phyloP scores from a whole-genome alignment of 108 stramenopile genomes.

The Halocafeteria seosinensis region DNA sequence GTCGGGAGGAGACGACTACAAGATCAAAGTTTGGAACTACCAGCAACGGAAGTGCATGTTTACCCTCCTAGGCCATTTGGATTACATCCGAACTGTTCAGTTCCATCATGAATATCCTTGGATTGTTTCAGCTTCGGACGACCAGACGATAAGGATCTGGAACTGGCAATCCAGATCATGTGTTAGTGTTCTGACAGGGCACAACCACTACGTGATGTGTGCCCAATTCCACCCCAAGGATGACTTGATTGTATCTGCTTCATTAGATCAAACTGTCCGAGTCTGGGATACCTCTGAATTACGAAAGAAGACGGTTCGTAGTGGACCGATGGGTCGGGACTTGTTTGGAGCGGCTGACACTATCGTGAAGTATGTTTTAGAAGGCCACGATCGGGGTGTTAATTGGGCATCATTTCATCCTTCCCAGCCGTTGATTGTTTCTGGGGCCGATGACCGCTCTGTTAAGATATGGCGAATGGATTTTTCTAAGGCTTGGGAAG shows the following conservation, averaged over 20 bases:
- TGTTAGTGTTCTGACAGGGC: slow-evolving; percentile 87
- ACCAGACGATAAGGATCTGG: slow-evolving; percentile 95
- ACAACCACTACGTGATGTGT: slow-evolving; percentile 99
- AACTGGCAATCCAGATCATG: slow-evolving; percentile 91
- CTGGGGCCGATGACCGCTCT: slow-evolving; percentile 93
- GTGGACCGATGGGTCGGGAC: slow-evolving; percentile 59
- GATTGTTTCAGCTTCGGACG: slow-evolving; percentile 76
- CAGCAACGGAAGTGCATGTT: slow-evolving; percentile 90
- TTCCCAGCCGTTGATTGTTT: slow-evolving; percentile 68
- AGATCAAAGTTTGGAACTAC: slow-evolving; percentile 99
- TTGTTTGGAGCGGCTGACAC: slow-evolving; percentile 96
- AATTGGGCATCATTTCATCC: slow-evolving; percentile 99
- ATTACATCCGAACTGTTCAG: slow-evolving; percentile 92
- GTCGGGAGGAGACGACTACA: slow-evolving; percentile 96
- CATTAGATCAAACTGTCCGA: slow-evolving; percentile 92
- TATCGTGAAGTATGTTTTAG: slow-evolving; percentile 93
- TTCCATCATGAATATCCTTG: slow-evolving; percentile 91
- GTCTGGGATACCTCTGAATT: slow-evolving; percentile 95
- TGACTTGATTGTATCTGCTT: slow-evolving; percentile 92
- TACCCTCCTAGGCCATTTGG: slow-evolving; percentile 88
- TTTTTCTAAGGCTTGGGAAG: slow-evolving; percentile 99
- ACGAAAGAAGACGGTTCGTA: slow-evolving; percentile 69
- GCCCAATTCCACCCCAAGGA: slow-evolving; percentile 93
- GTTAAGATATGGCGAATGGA: slow-evolving; percentile 98
- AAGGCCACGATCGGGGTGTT: slow-evolving; percentile 95